Evolutionary conservation across 176 grass and related monocot species (phyloP).

Genomic region (Aegilops umbellulata): DNA sequence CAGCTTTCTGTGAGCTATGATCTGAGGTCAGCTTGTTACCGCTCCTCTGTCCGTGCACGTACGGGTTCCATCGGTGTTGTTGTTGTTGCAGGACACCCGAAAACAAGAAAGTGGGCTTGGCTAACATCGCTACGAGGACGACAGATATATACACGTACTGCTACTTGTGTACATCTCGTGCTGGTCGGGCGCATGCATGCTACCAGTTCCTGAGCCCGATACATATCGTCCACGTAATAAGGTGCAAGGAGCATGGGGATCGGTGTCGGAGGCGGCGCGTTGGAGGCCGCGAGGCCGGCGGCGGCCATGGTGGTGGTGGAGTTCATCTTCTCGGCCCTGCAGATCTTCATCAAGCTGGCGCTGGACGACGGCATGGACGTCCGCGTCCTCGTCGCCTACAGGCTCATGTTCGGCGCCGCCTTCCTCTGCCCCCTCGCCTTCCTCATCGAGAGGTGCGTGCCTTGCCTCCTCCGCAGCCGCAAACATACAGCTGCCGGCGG

Average conservation of each 20-base stretch:
- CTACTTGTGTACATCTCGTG: neutral
- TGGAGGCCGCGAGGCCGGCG: constrained; percentile 16
- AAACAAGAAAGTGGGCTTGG: neutral
- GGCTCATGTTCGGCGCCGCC: constrained; percentile 47
- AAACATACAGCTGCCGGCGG: neutral
- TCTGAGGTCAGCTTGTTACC: neutral
- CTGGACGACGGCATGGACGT: constrained; percentile 62
- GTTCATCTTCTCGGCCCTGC: constrained; percentile 35
- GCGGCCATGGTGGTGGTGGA: constrained; percentile 33
- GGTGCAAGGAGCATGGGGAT: neutral
- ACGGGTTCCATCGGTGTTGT: neutral
- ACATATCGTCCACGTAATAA: neutral
- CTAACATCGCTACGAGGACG: neutral
- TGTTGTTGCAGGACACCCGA: neutral
- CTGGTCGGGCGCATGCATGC: neutral
- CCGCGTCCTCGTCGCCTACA: constrained; percentile 59
- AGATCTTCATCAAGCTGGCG: constrained; percentile 65
- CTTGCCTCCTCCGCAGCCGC: too few relatives aligned
- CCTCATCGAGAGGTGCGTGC: constrained; percentile 49
- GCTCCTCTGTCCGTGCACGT: too few relatives aligned
- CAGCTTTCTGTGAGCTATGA: too few relatives aligned
- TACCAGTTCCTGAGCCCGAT: neutral
- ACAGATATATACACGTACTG: neutral
- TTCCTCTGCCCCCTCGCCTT: constrained; percentile 62
- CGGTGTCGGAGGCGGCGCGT: neutral